phyloP scores from a whole-genome alignment of 352 stramenopile genomes.

The Phytophthora europaea region DNA sequence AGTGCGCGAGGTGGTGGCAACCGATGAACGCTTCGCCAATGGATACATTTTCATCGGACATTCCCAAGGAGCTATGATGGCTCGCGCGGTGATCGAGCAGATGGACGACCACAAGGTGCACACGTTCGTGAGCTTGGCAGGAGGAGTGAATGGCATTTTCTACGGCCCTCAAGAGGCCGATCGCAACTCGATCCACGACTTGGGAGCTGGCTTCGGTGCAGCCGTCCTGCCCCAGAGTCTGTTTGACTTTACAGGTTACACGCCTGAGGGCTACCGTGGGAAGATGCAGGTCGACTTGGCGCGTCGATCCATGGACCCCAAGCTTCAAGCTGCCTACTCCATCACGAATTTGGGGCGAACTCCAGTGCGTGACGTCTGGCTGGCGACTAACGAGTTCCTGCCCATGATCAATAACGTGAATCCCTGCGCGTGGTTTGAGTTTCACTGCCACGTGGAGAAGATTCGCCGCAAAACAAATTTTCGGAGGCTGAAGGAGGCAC shows the following conservation, averaged over 20 bases:
- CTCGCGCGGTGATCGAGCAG: conserved; percentile 56
- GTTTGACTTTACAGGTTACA: conserved; percentile 51
- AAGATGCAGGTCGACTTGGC: conserved; percentile 51
- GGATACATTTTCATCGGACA: conserved; percentile 64
- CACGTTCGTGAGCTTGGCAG: conserved; percentile 56
- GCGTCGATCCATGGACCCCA: conserved; percentile 23
- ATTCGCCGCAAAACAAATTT: conserved; percentile 46
- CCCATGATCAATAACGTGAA: conserved; percentile 49
- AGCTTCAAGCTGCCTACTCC: conserved; percentile 28
- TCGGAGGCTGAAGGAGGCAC: conserved; percentile 40
- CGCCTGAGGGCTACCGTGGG: conserved; percentile 26
- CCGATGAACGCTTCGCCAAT: conserved; percentile 28
- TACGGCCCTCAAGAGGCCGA: conserved; percentile 49
- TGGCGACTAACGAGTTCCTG: conserved; percentile 36
- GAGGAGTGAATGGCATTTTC: conserved; percentile 56
- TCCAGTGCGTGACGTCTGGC: conserved; percentile 33
- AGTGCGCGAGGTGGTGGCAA: conserved; percentile 36
- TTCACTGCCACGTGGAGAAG: conserved; percentile 32
- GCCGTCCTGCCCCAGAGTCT: conserved; percentile 22
- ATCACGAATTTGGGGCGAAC: conserved; percentile 27
- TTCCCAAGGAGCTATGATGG: conserved; percentile 57
- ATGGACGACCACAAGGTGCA: conserved; percentile 70
- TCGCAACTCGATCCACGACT: conserved; percentile 25
- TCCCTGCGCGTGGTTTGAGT: conserved; percentile 20
- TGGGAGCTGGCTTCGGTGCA: conserved; percentile 33